Conservation (phyloP, 2,329 filamentous ascomycete genomes). For the Beauveria australis region DNA sequence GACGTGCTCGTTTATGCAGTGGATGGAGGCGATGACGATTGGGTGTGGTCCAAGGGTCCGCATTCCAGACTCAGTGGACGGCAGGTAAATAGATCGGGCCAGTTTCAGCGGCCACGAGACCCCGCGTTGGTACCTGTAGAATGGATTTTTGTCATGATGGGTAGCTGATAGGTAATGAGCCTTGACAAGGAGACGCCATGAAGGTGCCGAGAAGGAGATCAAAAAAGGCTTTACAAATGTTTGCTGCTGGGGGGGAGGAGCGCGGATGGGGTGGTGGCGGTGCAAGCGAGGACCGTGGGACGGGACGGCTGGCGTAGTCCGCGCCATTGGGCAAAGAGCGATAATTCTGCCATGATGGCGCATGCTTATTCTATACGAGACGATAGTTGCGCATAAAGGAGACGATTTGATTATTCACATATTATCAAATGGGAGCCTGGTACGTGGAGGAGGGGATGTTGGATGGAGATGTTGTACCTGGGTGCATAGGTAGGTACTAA, state of each 20-base stretch:
- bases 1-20: not conserved
- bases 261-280: not conserved
- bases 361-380: not conserved
- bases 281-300: not conserved
- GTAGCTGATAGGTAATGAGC: not conserved
- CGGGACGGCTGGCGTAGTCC: not conserved
- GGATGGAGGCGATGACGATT: not conserved
- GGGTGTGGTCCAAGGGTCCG: not conserved
- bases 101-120: slow-evolving; percentile 3
- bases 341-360: not conserved
- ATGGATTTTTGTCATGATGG: not conserved
- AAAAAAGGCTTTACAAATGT: not conserved
- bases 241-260: not conserved
- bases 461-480: not conserved
- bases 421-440: not conserved
- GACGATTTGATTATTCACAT: not conserved
- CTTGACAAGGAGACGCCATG: too few relatives aligned
- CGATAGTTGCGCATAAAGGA: not conserved
- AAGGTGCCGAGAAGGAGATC: not conserved
- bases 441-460: not conserved
- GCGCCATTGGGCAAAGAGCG: not conserved
- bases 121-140: not conserved
- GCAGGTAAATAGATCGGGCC: not conserved
- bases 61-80: too few relatives aligned
- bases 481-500: too few relatives aligned